Base-by-base conservation (phyloP, 169 alveolate species). In the Plasmodium vivax region DNA sequence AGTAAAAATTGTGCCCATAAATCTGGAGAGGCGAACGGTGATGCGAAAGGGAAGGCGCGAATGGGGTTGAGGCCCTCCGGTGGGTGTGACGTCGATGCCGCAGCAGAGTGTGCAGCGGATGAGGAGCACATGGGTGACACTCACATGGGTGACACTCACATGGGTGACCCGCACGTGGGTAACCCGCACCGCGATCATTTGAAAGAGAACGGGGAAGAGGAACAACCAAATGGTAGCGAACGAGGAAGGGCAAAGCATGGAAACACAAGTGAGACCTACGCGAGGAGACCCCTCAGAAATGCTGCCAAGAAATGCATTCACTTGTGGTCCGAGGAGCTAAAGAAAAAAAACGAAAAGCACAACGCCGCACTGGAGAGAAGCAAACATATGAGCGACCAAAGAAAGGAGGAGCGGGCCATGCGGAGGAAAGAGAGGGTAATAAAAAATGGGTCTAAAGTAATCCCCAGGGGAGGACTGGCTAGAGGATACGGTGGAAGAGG, bases 261-360 rank as follows among this genome's bases (percentile, higher is more conserved):
- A 23, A 41, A 14, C 56, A 30, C 16, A 16, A 68, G 79, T 54
- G 88, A 16, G 43, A 88, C 19, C 14, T 90, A 82, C 51, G 9
- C 43, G 6, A 90, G 74, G 74, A 58, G 94, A 14, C 94, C 94
- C 9, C 82, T 58, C 68, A 62, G 94, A 68, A 90, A 90, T 58
- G 94, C 94, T 12, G 94, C 94, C 2, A 90, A 81, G 23, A 90
- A 80, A 62, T 90, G 94, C 32, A 90, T 90, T 34, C 68, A 27
- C 23, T 58, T 82, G 7, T 90, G 94, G 94, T 81, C 94, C 2
- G 94, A 90, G 51, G 94, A 90, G 38, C 43, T 90, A 38, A 90
- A 68, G 51, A 90, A 81, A 34, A 90, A 81, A 38, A 41, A 45
- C 14, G 93, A 87, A 0, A 87, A 87, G 32, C 27, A 23, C 14